Conservation (phyloP, 2,329 filamentous ascomycete species). For the Cryphonectria nitschkei region DNA sequence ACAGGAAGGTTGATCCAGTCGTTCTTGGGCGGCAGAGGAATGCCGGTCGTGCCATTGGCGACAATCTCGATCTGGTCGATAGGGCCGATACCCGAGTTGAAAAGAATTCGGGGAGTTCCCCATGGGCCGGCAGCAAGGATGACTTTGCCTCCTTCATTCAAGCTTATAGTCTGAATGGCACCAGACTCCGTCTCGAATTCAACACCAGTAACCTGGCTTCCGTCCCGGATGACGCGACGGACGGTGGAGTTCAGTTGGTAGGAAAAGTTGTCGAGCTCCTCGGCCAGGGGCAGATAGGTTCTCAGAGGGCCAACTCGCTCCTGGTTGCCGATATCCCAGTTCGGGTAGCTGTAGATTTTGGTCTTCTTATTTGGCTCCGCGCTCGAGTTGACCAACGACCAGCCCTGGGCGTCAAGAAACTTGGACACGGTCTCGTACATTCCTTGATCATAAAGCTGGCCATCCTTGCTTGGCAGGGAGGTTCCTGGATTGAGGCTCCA, state of each 20-base stretch:
- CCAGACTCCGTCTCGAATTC: constrained; percentile 30
- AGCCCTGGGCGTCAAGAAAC: constrained; percentile 29
- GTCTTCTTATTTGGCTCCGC: constrained; percentile 30
- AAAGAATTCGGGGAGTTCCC: constrained; percentile 30
- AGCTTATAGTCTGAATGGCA: constrained; percentile 31
- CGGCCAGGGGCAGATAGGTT: constrained; percentile 33
- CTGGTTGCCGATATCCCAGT: constrained; percentile 30
- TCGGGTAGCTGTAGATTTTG: constrained; percentile 28
- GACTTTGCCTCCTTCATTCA: constrained; percentile 32
- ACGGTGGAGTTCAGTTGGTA: constrained; percentile 33
- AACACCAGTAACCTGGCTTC: constrained; percentile 33
- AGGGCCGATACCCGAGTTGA: constrained; percentile 32
- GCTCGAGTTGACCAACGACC: constrained; percentile 30
- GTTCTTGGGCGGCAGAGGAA: constrained; percentile 20
- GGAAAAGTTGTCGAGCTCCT: constrained; percentile 33
- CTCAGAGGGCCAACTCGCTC: constrained; percentile 31
- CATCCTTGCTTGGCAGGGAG: constrained; percentile 34
- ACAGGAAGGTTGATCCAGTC: constrained; percentile 27
- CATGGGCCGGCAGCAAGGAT: constrained; percentile 33
- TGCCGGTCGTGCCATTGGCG: constrained; percentile 29
- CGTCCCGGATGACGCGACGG: constrained; percentile 31
- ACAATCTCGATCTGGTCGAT: constrained; percentile 31
- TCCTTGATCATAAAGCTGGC: constrained; percentile 29
- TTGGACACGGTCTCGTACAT: constrained; percentile 26
- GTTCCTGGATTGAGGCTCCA: constrained; percentile 37